Base-by-base conservation (phyloP, 345 rosid genomes). In the Brassica incana region DNA sequence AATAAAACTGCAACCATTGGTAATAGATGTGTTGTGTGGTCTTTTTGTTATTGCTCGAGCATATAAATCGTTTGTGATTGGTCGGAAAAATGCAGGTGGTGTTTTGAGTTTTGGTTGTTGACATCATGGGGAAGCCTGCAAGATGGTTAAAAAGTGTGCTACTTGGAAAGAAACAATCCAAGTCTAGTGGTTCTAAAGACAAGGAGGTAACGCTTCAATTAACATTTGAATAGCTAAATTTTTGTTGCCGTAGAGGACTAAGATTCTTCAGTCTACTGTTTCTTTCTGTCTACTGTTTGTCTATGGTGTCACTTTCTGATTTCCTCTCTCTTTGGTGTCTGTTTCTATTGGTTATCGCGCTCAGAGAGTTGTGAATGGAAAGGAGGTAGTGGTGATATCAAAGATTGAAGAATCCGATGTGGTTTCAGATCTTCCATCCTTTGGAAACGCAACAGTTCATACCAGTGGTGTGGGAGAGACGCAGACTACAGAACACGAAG, bases 91-190 rank as follows among this genome's bases (percentile, higher is more conserved):
- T 69, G 79, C 72, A 64, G 73, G 79, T 60, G 72, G 80, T 78
- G 71, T 67, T 77, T 60, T 54, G 71, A 65, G 29, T 4, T 64
- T 36, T 66, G 20, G 58, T 74, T 69, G 4, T 15, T 2, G 15
- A 75, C 32, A 70, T 40, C 16, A 92, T 92, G 99, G 97, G 97
- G 9, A 93, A 86, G 78, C 91, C 97, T 0, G 90, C 83, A 45
- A 95, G 84, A 72, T 92, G 99, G 97, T 87, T 92, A 80, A 95
- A 92, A 84, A 83, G 83, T 65, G 85, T 92, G 20, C 75, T 95
- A 5, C 90, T 91, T 80, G 95, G 97, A 72, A 95, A 92, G 91
- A 95, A 89, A 83, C 66, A 89, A 29, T 90, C 95, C 67, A 92
- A 92, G 79, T 89, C 91, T 43, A 71, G 78, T 78, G 54, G 66